Evolutionary conservation across 2,329 filamentous ascomycete genomes (phyloP).

Genomic region (Intubia oerlemansii): DNA sequence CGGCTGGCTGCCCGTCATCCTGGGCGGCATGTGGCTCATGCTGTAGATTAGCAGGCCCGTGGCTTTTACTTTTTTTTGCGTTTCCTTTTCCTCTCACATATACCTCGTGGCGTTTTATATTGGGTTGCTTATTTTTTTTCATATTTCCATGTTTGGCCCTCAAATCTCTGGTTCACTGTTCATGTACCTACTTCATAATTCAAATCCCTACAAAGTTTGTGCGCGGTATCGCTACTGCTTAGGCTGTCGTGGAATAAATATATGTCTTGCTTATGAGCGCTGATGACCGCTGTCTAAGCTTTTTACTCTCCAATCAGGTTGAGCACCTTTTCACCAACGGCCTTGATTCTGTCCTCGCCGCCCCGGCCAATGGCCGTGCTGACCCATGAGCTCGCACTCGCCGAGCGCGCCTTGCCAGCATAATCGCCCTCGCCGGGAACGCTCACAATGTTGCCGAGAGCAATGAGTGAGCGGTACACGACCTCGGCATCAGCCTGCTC

Average conservation of each 20-base stretch:
- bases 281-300: too few relatives aligned
- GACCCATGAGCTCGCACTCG: slow-evolving; percentile 16
- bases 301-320: slow-evolving; percentile 1
- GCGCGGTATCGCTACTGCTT: too few relatives aligned
- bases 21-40: slow-evolving; percentile 18
- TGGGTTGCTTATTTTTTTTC: too few relatives aligned
- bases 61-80: background rate
- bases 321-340: slow-evolving; percentile 3
- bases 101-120: too few relatives aligned
- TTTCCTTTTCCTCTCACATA: background rate
- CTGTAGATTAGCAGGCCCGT: slow-evolving; percentile 11
- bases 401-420: slow-evolving; percentile 1
- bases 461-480: slow-evolving; percentile 62
- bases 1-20: slow-evolving; percentile 21
- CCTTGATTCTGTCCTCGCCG: slow-evolving; percentile 24
- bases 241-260: too few relatives aligned
- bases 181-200: too few relatives aligned
- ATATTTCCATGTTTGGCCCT: too few relatives aligned
- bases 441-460: slow-evolving; percentile 49
- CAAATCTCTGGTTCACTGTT: too few relatives aligned
- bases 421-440: slow-evolving; percentile 21
- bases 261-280: too few relatives aligned
- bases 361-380: slow-evolving; percentile 19
- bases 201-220: too few relatives aligned
- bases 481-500: slow-evolving; percentile 60